Conservation (phyloP, 2,329 filamentous ascomycete genomes). For the Conoideocrella luteorostrata region DNA sequence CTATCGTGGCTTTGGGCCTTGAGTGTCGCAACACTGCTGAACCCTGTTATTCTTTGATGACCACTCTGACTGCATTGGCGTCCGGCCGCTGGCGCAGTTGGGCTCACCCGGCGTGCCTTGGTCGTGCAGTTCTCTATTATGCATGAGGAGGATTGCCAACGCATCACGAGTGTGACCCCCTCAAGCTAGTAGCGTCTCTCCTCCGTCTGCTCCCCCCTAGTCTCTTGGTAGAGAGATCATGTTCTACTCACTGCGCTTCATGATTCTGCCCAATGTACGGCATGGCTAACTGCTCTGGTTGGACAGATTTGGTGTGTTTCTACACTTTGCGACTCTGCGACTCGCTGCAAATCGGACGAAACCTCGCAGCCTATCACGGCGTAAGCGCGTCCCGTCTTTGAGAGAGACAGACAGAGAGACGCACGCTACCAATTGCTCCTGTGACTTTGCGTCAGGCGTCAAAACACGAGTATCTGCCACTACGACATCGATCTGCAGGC, state of each 20-base stretch:
- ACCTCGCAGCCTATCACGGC: slow-evolving; percentile 2
- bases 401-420: not conserved
- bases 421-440: not conserved
- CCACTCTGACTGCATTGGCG: slow-evolving; percentile 12
- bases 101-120: slow-evolving; percentile 11
- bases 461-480: not conserved
- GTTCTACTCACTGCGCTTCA: slow-evolving; percentile 14
- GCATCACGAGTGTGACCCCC: slow-evolving; percentile 30
- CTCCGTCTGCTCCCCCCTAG: not conserved
- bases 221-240: not conserved
- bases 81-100: slow-evolving; percentile 12
- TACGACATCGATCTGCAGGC: slow-evolving; percentile 52
- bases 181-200: slow-evolving; percentile 15
- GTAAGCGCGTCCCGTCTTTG: slow-evolving; percentile 2
- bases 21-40: not conserved
- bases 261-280: slow-evolving; percentile 23
- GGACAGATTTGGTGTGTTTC: slow-evolving; percentile 21
- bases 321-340: slow-evolving; percentile 16
- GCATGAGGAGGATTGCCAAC: slow-evolving; percentile 39
- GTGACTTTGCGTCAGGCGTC: not conserved
- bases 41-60: slow-evolving; percentile 6
- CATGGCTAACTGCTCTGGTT: slow-evolving; percentile 29
- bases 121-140: slow-evolving; percentile 48
- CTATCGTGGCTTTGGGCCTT: not conserved
- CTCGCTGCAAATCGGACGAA: slow-evolving; percentile 17